Evolutionary conservation across 2,329 filamentous ascomycete species (phyloP).

Genomic region (Cladophialophora bantiana): DNA sequence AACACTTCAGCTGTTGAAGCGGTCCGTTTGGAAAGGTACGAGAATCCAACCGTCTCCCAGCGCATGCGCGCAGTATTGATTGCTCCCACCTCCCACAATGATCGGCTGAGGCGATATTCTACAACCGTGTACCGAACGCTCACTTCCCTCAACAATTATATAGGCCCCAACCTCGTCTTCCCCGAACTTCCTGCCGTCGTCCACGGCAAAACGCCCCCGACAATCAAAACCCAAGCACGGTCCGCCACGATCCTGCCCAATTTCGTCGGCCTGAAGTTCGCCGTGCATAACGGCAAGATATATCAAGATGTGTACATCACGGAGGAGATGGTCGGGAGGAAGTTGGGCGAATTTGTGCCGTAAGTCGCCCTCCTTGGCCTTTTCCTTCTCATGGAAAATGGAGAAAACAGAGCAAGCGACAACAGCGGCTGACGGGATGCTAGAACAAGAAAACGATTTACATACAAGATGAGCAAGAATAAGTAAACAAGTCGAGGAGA

Average conservation of each 20-base stretch:
- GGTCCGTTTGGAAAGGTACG: slow-evolving; percentile 87
- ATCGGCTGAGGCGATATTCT: background rate
- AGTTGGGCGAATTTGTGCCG: slow-evolving; percentile 90
- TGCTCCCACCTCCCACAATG: slow-evolving; percentile 7
- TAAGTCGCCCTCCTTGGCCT: slow-evolving; percentile 58
- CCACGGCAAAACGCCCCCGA: slow-evolving; percentile 64
- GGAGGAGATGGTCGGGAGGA: slow-evolving; percentile 96
- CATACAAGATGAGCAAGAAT: slow-evolving; percentile 75
- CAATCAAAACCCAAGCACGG: slow-evolving; percentile 86
- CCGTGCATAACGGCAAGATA: slow-evolving; percentile 88
- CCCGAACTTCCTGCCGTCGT: slow-evolving; percentile 55
- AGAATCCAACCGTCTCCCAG: background rate
- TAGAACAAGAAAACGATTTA: slow-evolving; percentile 72
- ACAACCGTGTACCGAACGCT: slow-evolving; percentile 1
- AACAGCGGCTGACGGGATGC: slow-evolving; percentile 2
- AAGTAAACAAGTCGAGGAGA: slow-evolving; percentile 55
- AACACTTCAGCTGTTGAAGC: slow-evolving; percentile 71
- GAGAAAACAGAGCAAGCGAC: background rate
- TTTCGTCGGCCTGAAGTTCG: slow-evolving; percentile 88
- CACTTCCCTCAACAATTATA: slow-evolving; percentile 37
- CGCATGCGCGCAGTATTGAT: background rate
- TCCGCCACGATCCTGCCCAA: slow-evolving; percentile 89
- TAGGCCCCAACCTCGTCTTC: slow-evolving; percentile 47
- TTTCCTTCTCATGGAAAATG: background rate
- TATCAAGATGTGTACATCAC: slow-evolving; percentile 85